Conservation (phyloP, 257 asterid species). For the Nicotiana sylvestris region DNA sequence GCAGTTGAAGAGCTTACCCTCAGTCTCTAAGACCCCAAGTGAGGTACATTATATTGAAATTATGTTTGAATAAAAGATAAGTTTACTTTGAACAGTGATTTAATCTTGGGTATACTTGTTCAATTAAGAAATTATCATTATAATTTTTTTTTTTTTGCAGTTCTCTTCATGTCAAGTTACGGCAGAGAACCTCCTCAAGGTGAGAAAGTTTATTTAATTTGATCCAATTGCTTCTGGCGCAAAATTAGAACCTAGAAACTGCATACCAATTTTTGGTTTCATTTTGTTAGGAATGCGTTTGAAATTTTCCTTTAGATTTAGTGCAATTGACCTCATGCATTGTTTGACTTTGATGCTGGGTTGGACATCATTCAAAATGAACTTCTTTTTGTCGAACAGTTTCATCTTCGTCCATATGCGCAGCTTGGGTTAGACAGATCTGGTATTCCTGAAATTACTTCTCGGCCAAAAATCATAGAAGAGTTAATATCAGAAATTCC, state of each 20-base stretch:
- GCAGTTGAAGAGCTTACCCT: constrained; percentile 24
- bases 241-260: not conserved
- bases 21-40: constrained; percentile 24
- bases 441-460: constrained; percentile 46
- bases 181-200: constrained; percentile 98
- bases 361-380: not conserved
- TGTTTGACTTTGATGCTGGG: constrained; percentile 7
- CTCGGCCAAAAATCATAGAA: constrained; percentile 51
- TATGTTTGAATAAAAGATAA: not conserved
- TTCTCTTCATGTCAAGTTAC: constrained; percentile 32
- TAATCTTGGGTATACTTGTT: not conserved
- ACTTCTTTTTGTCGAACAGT: constrained; percentile 38
- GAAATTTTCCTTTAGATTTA: not conserved
- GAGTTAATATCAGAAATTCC: constrained; percentile 78
- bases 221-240: not conserved
- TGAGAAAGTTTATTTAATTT: constrained; percentile 17
- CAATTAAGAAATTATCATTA: constrained; percentile 15
- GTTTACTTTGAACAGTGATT: not conserved
- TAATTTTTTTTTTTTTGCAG: constrained; percentile 37
- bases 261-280: constrained; percentile 1
- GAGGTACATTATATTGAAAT: constrained; percentile 32
- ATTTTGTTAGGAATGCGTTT: not conserved
- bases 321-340: constrained; percentile 7
- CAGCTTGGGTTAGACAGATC: constrained; percentile 84
- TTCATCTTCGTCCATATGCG: constrained; percentile 72